Base-by-base conservation (phyloP, 805 yeast species). In the Candida chauliodis region DNA sequence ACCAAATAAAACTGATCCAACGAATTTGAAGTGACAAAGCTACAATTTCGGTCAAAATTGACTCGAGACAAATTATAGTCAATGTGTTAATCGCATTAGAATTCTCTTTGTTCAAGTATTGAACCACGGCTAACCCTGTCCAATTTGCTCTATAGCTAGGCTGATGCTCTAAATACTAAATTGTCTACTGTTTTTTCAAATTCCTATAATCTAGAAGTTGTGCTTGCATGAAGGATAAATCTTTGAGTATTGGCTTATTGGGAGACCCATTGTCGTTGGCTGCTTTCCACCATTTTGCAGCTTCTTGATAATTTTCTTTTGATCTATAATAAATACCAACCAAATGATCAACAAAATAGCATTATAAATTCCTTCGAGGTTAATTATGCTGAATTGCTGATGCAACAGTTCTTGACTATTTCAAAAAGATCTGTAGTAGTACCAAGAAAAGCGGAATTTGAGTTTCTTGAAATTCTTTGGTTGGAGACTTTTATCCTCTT, bases 61-160 rank as follows among this genome's bases (percentile, higher is more conserved):
- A n/a, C n/a, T n/a, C n/a, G n/a, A n/a, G n/a, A n/a, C n/a, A n/a
- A 51, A 86, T 87, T 50, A 84, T 80, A 15, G 75, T 55, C 49
- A 90, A 71, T 2, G 91, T 84, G 40, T 75, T 75, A 40, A 81
- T 81, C 5, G 96, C 91, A 17, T 76, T 77, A 25, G 66, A 68
- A 52, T 71, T 75, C 52, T 89, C 86, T 18, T 76, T 74, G 55
- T 76, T 77, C 55, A 90, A 68, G 58, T 85, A 85, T 55, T 84
- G 87, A 1, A 97, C 95, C 29, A 87, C 72, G 1, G 95, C 96
- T 36, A 84, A 71, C 0, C 83, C 81, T 1, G 95, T 84, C 96
- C 96, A 90, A 55, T 87, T 85, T 44, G 91, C 89, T 47, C 96
- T 75, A 56, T 78, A 85, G 0, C 95, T 95, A 9, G 93, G 79